Evolutionary conservation across 2,329 filamentous ascomycete species (phyloP).

Genomic region (Phialemonium atrogriseum): DNA sequence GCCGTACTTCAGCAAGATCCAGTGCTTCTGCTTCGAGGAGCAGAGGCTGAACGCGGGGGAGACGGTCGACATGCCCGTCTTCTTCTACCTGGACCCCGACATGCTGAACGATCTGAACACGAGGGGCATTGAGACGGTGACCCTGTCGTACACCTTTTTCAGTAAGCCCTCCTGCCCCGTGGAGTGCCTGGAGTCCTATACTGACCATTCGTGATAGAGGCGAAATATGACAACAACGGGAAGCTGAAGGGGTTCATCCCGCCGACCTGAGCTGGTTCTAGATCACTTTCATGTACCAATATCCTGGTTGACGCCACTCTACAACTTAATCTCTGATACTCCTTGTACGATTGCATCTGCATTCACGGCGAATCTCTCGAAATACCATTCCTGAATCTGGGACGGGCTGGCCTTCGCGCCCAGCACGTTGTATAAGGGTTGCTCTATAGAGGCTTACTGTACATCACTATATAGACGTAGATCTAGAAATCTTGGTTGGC

Average conservation of each 20-base stretch:
- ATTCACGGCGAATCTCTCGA: too few relatives aligned
- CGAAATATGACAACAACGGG: slow-evolving; percentile 76
- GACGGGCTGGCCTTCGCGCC: too few relatives aligned
- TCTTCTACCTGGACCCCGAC: slow-evolving; percentile 97
- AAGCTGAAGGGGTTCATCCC: slow-evolving; percentile 39
- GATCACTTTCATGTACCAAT: not conserved
- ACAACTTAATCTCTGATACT: too few relatives aligned
- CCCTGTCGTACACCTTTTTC: slow-evolving; percentile 95
- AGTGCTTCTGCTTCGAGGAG: slow-evolving; percentile 98
- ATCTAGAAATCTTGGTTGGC: too few relatives aligned
- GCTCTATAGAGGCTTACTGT: too few relatives aligned
- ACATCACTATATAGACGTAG: too few relatives aligned
- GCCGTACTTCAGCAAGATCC: slow-evolving; percentile 98
- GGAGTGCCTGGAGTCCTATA: slow-evolving; percentile 6
- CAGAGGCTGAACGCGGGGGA: slow-evolving; percentile 91
- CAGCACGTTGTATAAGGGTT: too few relatives aligned
- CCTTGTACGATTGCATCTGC: too few relatives aligned
- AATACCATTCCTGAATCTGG: too few relatives aligned
- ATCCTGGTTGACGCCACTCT: too few relatives aligned
- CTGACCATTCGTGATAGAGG: too few relatives aligned
- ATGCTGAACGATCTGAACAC: slow-evolving; percentile 87
- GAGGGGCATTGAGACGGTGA: slow-evolving; percentile 91
- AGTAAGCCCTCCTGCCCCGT: slow-evolving; percentile 52
- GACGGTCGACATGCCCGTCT: slow-evolving; percentile 98
- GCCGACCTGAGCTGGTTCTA: not conserved